Base-by-base conservation (phyloP, 768 basidiomycete genomes). In the Lentinula detonsa region DNA sequence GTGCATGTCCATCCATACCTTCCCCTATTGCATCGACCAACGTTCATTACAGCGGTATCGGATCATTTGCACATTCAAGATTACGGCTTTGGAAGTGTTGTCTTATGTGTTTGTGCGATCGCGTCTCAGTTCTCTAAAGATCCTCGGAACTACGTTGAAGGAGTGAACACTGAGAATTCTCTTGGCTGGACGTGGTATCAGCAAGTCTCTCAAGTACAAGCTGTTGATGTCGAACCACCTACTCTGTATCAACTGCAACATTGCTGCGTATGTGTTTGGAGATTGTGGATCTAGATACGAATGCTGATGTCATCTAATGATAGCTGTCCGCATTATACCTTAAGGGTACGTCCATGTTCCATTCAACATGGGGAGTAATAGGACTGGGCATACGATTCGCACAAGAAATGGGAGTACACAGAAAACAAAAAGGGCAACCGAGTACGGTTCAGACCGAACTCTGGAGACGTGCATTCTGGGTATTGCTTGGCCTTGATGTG, bases 181-280 rank as follows among this genome's bases (percentile, higher is more conserved):
- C 28, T 59, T 9, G 78, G 78, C 2, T 78, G 77, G 76, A 70
- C 50, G 15, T 63, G 43, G 67, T 61, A 81, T 72, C 65, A 74
- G 79, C 59, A 69, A 70, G 23, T 72, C 73, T 74, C 84, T 57
- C 75, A 78, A 66, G 76, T 83, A 50, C 77, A 81, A 43, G 76
- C 76, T 67, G 76, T 74, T 0, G 68, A 84, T 37, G 72, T 85
- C 9, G 74, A 76, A 0, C 77, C 80, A 2, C 82, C 85, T 1
- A 66, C 75, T 21, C 66, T 87, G 63, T 80, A 78, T 69, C 85
- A 86, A 62, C 69, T 88, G 45, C 86, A 88, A 66, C 73, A 73
- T 8, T 78, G 77, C 66, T 71, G 75, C 69, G 77, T 77, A 65
- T 59, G 74, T 71, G 34, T 60, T 7, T 57, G 50, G 48, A 37